These are phyloP conservation scores for Hamigera avellanea DNA, from an alignment of 495 filamentous ascomycete species.

Conservation along the genomic window DNA sequence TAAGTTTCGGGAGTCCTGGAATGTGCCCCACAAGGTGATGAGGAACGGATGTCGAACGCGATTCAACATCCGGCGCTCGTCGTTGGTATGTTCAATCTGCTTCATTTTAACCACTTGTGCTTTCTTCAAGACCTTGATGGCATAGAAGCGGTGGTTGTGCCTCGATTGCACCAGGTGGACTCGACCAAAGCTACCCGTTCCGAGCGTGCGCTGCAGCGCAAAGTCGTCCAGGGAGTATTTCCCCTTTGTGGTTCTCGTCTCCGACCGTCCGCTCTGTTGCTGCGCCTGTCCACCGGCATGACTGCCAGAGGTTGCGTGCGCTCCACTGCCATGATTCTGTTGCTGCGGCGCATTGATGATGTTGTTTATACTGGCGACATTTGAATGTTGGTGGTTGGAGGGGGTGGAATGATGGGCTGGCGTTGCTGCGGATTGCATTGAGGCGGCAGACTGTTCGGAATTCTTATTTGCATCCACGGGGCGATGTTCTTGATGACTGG, in stretches of 20 bases:
- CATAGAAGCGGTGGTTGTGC: slow-evolving; percentile 96
- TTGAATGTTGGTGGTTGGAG: slow-evolving; percentile 9
- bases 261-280: slow-evolving; percentile 10
- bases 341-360: slow-evolving; percentile 22
- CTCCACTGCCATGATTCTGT: slow-evolving; percentile 5
- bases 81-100: slow-evolving; percentile 97
- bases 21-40: slow-evolving; percentile 96
- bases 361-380: slow-evolving; percentile 35
- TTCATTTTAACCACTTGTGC: slow-evolving; percentile 99
- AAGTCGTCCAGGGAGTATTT: slow-evolving; percentile 94
- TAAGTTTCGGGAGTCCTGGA: slow-evolving; percentile 86
- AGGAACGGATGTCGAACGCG: slow-evolving; percentile 95
- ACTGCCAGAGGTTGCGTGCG: slow-evolving; percentile 2
- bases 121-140: slow-evolving; percentile 97
- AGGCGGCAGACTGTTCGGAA: slow-evolving; percentile 21
- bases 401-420: slow-evolving; percentile 7
- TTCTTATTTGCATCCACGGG: slow-evolving; percentile 9
- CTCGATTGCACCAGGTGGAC: slow-evolving; percentile 94
- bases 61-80: slow-evolving; percentile 88
- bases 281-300: slow-evolving; percentile 6
- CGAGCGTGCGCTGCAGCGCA: slow-evolving; percentile 73
- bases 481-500: slow-evolving; percentile 16
- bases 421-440: slow-evolving; percentile 31
- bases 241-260: slow-evolving; percentile 77
- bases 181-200: slow-evolving; percentile 92